Evolutionary conservation across 352 stramenopile genomes (phyloP).

Genomic region (Pythium volutum): DNA sequence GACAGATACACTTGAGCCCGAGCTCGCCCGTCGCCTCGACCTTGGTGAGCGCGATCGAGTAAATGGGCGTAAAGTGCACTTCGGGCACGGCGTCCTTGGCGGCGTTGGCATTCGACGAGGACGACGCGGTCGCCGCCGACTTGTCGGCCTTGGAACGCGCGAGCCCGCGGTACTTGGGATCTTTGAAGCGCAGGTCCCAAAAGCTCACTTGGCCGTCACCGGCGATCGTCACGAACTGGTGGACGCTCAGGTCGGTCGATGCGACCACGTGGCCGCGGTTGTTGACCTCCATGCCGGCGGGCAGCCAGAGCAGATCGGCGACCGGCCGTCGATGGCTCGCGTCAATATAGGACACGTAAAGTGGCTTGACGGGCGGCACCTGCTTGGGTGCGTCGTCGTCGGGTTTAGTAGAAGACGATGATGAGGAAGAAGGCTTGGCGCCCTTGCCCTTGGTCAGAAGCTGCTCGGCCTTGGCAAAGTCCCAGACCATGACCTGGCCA

Average conservation of each 20-base stretch:
- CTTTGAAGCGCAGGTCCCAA: conserved; percentile 91
- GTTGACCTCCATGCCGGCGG: conserved; percentile 83
- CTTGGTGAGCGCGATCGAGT: conserved; percentile 77
- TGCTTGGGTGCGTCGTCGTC: conserved; percentile 56
- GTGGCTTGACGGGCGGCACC: conserved; percentile 61
- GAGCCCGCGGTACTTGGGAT: conserved; percentile 73
- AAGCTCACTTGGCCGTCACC: conserved; percentile 90
- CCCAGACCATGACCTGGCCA: conserved; percentile 91
- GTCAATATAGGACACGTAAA: conserved; percentile 87
- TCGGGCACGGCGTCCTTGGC: conserved; percentile 60
- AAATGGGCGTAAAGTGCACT: conserved; percentile 81
- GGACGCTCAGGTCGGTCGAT: conserved; percentile 28
- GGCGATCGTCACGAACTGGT: conserved; percentile 93
- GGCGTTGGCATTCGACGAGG: conserved; percentile 9
- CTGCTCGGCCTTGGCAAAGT: conserved; percentile 80
- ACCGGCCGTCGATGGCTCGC: conserved; percentile 83
- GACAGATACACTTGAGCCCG: conserved; percentile 57
- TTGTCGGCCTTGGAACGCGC: conserved; percentile 69
- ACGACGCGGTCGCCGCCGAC: background rate
- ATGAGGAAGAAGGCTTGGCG: conserved; percentile 26
- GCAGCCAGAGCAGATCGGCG: conserved; percentile 87
- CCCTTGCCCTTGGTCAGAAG: conserved; percentile 54
- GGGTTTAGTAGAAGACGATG: conserved; percentile 8
- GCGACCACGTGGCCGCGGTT: conserved; percentile 81
- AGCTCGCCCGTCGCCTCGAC: conserved; percentile 69